Conservation (phyloP, 2,329 filamentous ascomycete genomes). For the Periglandula ipomoeae region DNA sequence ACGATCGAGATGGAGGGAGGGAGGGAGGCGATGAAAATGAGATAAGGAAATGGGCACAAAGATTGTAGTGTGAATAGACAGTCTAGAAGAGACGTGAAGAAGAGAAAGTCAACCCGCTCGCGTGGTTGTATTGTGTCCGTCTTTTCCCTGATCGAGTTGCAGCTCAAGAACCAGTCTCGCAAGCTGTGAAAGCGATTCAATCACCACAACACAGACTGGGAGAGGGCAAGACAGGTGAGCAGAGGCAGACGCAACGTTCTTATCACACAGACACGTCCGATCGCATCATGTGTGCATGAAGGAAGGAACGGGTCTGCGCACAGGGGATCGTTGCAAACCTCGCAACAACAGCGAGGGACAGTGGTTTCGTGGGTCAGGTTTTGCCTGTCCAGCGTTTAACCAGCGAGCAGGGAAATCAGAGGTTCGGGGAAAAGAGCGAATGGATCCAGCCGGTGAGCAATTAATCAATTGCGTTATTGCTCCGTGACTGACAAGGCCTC, state of each 20-base stretch:
- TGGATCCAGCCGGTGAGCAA: not conserved
- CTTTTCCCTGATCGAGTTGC: not conserved
- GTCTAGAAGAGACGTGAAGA: not conserved
- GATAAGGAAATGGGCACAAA: not conserved
- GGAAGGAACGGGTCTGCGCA: not conserved
- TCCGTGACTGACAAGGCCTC: not conserved
- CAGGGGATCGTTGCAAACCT: not conserved
- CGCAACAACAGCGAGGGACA: too few species aligned
- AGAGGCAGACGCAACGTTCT: not conserved
- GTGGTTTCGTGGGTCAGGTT: not conserved
- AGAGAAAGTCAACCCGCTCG: not conserved
- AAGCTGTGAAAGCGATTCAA: not conserved
- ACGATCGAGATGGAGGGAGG: not conserved
- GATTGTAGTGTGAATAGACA: not conserved
- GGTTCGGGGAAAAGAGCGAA: not conserved
- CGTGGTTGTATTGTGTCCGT: not conserved
- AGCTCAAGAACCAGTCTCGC: not conserved
- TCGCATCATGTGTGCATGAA: slow-evolving; percentile 7
- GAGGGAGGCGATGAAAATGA: not conserved
- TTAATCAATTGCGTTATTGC: not conserved
- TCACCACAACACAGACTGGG: not conserved
- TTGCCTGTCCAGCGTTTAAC: not conserved
- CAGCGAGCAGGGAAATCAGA: not conserved
- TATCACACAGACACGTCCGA: not conserved
- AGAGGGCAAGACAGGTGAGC: not conserved